A percentile compares a stretch with the other conserved stretches of the same genome.
Evolutionary conservation across 331 rosid genomes (phyloP).

Genomic region (Phaseolus coccineus): DNA sequence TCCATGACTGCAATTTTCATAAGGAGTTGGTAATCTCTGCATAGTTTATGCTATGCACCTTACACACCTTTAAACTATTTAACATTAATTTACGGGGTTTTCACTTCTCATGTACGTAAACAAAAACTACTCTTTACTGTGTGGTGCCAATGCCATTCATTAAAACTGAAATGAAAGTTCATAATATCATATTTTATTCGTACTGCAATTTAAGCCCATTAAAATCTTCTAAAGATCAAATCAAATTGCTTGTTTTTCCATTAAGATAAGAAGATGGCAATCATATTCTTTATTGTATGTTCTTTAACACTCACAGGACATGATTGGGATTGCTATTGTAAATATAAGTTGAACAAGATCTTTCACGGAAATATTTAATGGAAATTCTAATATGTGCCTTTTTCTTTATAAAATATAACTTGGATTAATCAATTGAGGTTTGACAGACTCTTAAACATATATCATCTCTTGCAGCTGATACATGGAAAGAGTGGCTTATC

Average conservation of each 20-base stretch:
- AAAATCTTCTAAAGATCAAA: background rate
- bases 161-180: constrained; percentile 19
- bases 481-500: constrained; percentile 24
- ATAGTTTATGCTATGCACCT: constrained; percentile 25
- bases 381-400: background rate
- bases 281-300: background rate
- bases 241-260: constrained; percentile 8
- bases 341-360: constrained; percentile 7
- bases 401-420: constrained; percentile 20
- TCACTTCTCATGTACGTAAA: constrained; percentile 14
- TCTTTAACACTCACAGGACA: constrained; percentile 6
- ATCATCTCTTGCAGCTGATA: constrained; percentile 27
- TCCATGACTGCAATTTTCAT: constrained; percentile 9
- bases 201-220: constrained; percentile 1
- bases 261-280: background rate
- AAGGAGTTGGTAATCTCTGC: constrained; percentile 23
- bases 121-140: background rate
- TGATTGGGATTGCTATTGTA: constrained; percentile 7
- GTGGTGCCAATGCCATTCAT: constrained; percentile 10
- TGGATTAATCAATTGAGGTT: constrained; percentile 24
- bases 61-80: background rate
- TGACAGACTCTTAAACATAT: constrained; percentile 23
- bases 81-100: constrained; percentile 14
- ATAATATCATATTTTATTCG: constrained; percentile 11
- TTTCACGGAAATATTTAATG: constrained; percentile 17